Percentiles rank a stretch among this genome's conserved stretches.
phyloP scores from a whole-genome alignment of 176 grass and related monocot genomes.

The Eleusine coracana region DNA sequence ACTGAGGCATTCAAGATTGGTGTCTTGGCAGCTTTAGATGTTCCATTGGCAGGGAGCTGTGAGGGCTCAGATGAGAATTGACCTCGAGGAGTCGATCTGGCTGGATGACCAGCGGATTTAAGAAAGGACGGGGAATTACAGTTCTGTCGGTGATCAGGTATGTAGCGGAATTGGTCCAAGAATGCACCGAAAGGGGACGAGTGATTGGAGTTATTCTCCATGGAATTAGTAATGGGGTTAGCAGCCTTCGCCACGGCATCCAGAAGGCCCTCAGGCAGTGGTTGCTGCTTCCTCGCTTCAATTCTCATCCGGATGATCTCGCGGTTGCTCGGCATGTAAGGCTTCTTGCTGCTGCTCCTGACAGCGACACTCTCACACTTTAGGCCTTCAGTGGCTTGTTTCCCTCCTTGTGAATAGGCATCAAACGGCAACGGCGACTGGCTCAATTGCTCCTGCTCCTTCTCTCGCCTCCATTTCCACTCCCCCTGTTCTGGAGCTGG shows the following conservation, averaged over 20 bases:
- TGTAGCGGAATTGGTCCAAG: constrained; percentile 42
- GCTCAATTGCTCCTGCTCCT: neutral
- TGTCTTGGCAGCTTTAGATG: constrained; percentile 20
- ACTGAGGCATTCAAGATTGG: neutral
- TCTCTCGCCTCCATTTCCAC: neutral
- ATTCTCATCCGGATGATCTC: constrained; percentile 24
- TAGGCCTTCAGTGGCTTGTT: neutral
- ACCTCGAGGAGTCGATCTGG: neutral
- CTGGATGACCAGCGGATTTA: neutral
- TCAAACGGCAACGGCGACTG: neutral
- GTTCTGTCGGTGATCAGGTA: neutral
- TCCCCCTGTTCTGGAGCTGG: neutral
- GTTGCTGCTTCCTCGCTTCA: neutral
- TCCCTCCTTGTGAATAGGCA: neutral
- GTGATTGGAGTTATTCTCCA: constrained; percentile 6
- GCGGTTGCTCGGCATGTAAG: neutral
- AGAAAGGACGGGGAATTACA: neutral
- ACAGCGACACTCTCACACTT: neutral
- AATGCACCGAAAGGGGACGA: constrained; percentile 25
- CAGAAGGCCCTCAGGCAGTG: neutral
- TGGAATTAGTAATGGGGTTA: neutral
- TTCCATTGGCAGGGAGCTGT: constrained; percentile 1
- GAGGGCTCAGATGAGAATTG: neutral
- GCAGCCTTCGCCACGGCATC: neutral
- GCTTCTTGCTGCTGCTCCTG: neutral